Percentiles rank a stretch among this genome's conserved stretches.
phyloP scores from a whole-genome alignment of 2,329 filamentous ascomycete genomes.

The Pleomassaria siparia region DNA sequence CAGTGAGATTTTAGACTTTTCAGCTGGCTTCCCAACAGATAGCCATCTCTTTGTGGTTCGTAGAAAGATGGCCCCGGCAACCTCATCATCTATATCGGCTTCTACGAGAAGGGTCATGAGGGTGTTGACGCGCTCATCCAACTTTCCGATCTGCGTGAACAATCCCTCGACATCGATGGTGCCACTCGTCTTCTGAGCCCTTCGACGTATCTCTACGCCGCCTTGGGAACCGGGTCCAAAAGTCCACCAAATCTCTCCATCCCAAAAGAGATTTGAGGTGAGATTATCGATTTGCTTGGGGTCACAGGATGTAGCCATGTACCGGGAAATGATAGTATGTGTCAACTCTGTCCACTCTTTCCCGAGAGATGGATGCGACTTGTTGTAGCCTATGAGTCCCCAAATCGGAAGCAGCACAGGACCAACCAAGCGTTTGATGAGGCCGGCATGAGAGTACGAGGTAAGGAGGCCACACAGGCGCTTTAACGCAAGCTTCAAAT shows the following conservation, averaged over 20 bases:
- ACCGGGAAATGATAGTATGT: slow-evolving; percentile 39
- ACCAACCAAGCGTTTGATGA: slow-evolving; percentile 62
- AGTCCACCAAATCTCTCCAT: slow-evolving; percentile 57
- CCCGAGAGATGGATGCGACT: slow-evolving; percentile 29
- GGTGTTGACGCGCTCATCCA: slow-evolving; percentile 29
- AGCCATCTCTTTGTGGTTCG: slow-evolving; percentile 62
- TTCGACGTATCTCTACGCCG: slow-evolving; percentile 54
- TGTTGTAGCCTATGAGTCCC: slow-evolving; percentile 59
- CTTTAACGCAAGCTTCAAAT: slow-evolving; percentile 55
- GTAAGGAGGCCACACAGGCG: slow-evolving; percentile 59
- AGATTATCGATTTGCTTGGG: slow-evolving; percentile 53
- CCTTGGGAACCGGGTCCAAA: slow-evolving; percentile 52
- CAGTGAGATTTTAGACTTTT: slow-evolving; percentile 14
- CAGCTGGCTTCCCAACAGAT: slow-evolving; percentile 7
- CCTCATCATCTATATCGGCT: slow-evolving; percentile 57
- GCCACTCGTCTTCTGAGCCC: slow-evolving; percentile 81
- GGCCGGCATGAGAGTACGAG: slow-evolving; percentile 67
- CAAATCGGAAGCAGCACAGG: slow-evolving; percentile 65
- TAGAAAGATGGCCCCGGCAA: slow-evolving; percentile 62
- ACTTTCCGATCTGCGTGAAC: slow-evolving; percentile 57
- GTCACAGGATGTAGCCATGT: slow-evolving; percentile 59
- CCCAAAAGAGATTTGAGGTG: slow-evolving; percentile 58
- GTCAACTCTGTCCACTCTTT: slow-evolving; percentile 28
- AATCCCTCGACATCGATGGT: slow-evolving; percentile 69
- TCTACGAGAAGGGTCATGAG: slow-evolving; percentile 45